phyloP scores from a whole-genome alignment of 169 alveolate genomes.

The Eimeria mitis region DNA sequence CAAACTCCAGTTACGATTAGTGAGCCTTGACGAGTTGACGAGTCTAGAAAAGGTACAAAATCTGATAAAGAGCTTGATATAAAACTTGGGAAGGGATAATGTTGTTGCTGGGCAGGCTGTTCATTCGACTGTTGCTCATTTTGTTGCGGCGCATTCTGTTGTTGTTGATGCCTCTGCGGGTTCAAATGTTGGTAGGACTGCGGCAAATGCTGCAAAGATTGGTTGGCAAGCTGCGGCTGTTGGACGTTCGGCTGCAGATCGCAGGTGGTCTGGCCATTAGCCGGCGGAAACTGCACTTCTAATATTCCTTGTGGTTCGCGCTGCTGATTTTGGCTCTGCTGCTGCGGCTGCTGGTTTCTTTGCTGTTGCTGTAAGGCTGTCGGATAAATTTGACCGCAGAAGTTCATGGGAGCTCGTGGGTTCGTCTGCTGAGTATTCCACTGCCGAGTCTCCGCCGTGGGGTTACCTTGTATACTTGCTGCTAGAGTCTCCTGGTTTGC shows the following conservation, averaged over 20 bases:
- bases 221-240: not conserved
- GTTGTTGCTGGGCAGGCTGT: not conserved
- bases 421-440: not conserved
- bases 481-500: conserved; percentile 22
- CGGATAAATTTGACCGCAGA: not conserved
- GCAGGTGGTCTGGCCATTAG: not conserved
- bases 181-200: not conserved
- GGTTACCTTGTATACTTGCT: not conserved
- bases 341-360: not conserved
- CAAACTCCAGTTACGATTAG: conserved; percentile 18
- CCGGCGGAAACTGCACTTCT: not conserved
- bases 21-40: conserved; percentile 11
- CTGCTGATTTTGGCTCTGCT: not conserved
- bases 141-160: not conserved
- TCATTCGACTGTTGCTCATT: conserved; percentile 15
- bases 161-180: not conserved
- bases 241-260: not conserved
- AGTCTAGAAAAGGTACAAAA: not conserved
- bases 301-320: not conserved
- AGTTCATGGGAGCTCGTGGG: not conserved
- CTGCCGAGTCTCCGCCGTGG: not conserved
- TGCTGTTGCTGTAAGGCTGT: not conserved
- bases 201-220: not conserved
- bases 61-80: not conserved
- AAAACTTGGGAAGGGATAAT: not conserved